phyloP scores from a whole-genome alignment of 2,329 filamentous ascomycete species.

The Scleromitrula shiraiana region DNA sequence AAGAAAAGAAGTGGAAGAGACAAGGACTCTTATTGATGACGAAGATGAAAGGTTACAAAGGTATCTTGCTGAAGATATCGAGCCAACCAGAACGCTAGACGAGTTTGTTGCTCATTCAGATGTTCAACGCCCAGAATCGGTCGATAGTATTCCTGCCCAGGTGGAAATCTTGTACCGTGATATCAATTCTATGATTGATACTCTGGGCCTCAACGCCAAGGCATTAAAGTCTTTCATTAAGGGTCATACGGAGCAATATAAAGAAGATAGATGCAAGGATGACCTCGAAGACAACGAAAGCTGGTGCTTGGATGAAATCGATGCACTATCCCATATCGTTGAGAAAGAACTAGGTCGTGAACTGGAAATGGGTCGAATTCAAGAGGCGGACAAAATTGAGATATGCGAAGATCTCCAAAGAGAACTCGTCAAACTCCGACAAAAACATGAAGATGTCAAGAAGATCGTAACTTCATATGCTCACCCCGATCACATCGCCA shows the following conservation, averaged over 20 bases:
- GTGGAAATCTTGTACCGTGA: conserved; percentile 66
- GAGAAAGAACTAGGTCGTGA: conserved; percentile 54
- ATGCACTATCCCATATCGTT: conserved; percentile 57
- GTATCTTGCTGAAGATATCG: conserved; percentile 51
- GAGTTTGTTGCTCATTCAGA: conserved; percentile 60
- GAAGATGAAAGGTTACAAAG: conserved; percentile 62
- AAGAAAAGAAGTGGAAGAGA: conserved; percentile 49
- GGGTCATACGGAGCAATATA: conserved; percentile 53
- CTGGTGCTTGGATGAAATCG: conserved; percentile 71
- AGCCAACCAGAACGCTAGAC: conserved; percentile 54
- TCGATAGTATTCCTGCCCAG: conserved; percentile 51
- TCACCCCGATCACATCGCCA: conserved; percentile 59
- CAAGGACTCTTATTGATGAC: conserved; percentile 52
- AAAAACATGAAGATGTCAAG: conserved; percentile 70
- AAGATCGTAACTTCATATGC: conserved; percentile 63
- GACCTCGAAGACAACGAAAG: conserved; percentile 62
- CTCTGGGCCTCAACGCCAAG: conserved; percentile 77
- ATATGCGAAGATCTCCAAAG: conserved; percentile 59
- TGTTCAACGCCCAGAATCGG: conserved; percentile 37
- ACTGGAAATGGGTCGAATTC: conserved; percentile 60
- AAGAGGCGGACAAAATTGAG: conserved; percentile 59
- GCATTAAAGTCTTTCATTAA: conserved; percentile 48
- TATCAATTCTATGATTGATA: conserved; percentile 92
- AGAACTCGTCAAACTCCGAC: conserved; percentile 63
- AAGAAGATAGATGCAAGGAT: conserved; percentile 50